Evolutionary conservation across 441 rosid genomes (phyloP).

Genomic region (Pelargonium fulgidum): DNA sequence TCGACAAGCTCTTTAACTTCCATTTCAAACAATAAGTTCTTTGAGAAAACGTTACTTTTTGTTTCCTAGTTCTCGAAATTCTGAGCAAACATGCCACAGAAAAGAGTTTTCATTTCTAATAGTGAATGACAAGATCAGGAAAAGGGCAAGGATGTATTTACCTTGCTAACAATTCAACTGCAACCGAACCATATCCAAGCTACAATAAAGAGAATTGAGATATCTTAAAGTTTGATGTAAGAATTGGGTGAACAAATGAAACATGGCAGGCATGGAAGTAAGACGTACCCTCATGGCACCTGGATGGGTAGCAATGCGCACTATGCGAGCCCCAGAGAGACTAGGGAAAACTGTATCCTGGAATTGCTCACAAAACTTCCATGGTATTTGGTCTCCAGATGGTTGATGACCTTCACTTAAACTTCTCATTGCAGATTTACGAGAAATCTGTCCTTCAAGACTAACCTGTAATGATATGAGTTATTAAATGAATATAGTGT

Average conservation of each 20-base stretch:
- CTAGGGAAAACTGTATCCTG: constrained; percentile 76
- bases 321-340: constrained; percentile 95
- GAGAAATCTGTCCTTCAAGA: constrained; percentile 95
- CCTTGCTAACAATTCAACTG: constrained; percentile 84
- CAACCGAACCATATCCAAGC: constrained; percentile 97
- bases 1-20: background rate
- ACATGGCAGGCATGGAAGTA: background rate
- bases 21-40: constrained; percentile 2
- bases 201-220: constrained; percentile 30
- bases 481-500: background rate
- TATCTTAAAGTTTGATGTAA: constrained; percentile 13
- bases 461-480: constrained; percentile 44
- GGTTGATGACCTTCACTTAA: constrained; percentile 81
- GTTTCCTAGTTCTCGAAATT: background rate
- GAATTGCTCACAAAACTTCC: constrained; percentile 60
- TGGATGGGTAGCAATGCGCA: constrained; percentile 97
- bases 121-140: background rate
- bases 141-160: constrained; percentile 20
- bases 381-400: constrained; percentile 84
- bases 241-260: constrained; percentile 9
- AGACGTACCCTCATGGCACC: constrained; percentile 82
- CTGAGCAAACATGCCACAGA: background rate
- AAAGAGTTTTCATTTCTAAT: background rate
- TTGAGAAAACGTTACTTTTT: background rate
- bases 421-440: constrained; percentile 65